phyloP scores from a whole-genome alignment of 176 grass and related monocot species.

The Rhipidocladum racemiflorum region DNA sequence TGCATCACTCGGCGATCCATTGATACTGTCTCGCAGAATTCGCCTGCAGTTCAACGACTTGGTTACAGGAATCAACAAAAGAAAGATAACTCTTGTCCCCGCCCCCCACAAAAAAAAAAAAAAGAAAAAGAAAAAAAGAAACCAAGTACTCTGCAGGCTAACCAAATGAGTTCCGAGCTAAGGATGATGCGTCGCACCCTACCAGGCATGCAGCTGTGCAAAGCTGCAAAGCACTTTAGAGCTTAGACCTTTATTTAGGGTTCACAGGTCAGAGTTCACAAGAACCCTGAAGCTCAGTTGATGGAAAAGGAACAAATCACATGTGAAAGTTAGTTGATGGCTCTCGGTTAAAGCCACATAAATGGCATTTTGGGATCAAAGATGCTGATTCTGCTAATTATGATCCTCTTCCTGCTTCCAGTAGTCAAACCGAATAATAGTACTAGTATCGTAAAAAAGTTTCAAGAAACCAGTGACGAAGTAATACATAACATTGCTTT shows the following conservation, averaged over 20 bases:
- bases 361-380: constrained; percentile 15
- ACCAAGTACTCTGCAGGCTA: neutral
- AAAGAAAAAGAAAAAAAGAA: neutral
- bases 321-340: neutral
- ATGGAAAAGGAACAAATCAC: constrained; percentile 16
- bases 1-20: neutral
- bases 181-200: neutral
- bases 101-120: no score
- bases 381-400: constrained; percentile 6
- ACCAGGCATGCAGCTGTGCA: neutral
- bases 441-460: neutral
- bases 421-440: neutral
- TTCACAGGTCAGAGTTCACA: constrained; percentile 21
- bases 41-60: neutral
- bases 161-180: neutral
- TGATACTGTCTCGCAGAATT: neutral
- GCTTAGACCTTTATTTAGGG: neutral
- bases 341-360: neutral
- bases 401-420: neutral
- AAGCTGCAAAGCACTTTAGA: constrained; percentile 6
- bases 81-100: neutral
- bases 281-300: constrained; percentile 19
- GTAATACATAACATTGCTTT: neutral
- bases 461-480: neutral
- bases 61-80: neutral